Percentiles rank a stretch among this genome's conserved stretches.
phyloP scores from a whole-genome alignment of 441 rosid genomes.

The Erodium trifolium region DNA sequence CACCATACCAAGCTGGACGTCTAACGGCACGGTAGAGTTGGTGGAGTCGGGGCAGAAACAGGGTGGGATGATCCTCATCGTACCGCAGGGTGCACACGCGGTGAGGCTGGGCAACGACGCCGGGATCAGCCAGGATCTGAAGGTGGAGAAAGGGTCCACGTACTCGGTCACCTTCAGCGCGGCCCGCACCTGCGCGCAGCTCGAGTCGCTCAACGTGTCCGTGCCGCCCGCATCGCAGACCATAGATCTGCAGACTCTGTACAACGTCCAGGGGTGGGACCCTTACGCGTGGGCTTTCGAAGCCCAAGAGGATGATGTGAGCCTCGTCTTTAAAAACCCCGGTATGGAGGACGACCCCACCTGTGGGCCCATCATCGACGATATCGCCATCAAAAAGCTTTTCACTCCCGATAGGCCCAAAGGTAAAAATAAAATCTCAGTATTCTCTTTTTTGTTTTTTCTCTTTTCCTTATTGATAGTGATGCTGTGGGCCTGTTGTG shows the following conservation, averaged over 20 bases:
- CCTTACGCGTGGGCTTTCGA: conserved; percentile 84
- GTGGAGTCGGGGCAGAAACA: conserved; percentile 71
- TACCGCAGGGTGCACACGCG: conserved; percentile 75
- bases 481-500: too few species aligned
- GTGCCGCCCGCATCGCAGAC: conserved; percentile 67
- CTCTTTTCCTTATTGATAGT: too few species aligned
- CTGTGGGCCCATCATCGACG: conserved; percentile 91
- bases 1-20: conserved; percentile 63
- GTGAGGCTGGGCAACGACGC: conserved; percentile 86
- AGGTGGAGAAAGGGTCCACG: conserved; percentile 65
- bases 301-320: conserved; percentile 48
- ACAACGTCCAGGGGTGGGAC: conserved; percentile 95
- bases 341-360: conserved; percentile 98
- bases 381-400: conserved; percentile 78
- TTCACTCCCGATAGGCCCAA: conserved; percentile 56
- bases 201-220: conserved; percentile 79
- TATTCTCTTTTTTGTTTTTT: too few species aligned
- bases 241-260: conserved; percentile 81
- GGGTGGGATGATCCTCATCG: conserved; percentile 89
- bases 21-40: conserved; percentile 64
- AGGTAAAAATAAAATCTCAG: conserved; percentile 30
- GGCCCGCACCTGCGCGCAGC: conserved; percentile 94
- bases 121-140: conserved; percentile 74
- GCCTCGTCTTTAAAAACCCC: conserved; percentile 57
- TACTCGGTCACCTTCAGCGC: conserved; percentile 94